Base-by-base conservation (phyloP, 2,329 filamentous ascomycete species). In the Nigrospora oryzae region DNA sequence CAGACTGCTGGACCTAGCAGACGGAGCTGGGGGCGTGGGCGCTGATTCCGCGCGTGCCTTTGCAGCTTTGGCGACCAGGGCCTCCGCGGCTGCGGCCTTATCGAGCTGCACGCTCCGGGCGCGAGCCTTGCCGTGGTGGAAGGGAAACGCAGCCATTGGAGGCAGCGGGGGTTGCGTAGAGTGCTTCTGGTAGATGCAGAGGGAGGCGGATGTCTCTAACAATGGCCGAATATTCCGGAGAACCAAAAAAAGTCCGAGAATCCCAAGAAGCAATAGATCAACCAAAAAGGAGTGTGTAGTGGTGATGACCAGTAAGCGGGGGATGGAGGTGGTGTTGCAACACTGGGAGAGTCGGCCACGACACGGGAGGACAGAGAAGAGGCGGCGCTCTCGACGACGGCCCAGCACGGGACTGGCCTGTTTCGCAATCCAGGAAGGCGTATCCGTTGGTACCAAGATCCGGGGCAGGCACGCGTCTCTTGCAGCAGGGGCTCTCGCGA, bases 21-120 rank as follows among this genome's bases (percentile, higher is more conserved):
- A 56, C 11, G 62, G 54, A 19, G 55, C 40, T 5, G 61, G 55
- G 6, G 57, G 53, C 4, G 55, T 51, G 8, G 50, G 46, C 12
- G 49, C 34, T n/a, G 50, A 52, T 17, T 54, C 53, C n/a, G n/a
- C n/a, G 38, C 52, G 49, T 36, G 46, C 42, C 15, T 48, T 47
- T 28, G 49, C 42, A 45, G 34, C 42, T 45, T 50, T 28, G 49
- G 49, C 38, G 43, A 50, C 51, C 3, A 31, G 46, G 28, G 47
- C 50, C 28, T 46, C 45, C n/a, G 42, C 38, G 17, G 52, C 47
- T 8, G 53, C 43, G 5, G 48, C 49, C 46, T 60, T 64, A 47
- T 75, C 70, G 43, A 75, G 61, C 49, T 77, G 73, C 36, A 74
- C 61, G 54, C 72, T 77, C 52, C 67, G 68, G 46, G 68, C 65